Evolutionary conservation across 305 asterid genomes (phyloP).

Genomic region (Solanum hybrid): DNA sequence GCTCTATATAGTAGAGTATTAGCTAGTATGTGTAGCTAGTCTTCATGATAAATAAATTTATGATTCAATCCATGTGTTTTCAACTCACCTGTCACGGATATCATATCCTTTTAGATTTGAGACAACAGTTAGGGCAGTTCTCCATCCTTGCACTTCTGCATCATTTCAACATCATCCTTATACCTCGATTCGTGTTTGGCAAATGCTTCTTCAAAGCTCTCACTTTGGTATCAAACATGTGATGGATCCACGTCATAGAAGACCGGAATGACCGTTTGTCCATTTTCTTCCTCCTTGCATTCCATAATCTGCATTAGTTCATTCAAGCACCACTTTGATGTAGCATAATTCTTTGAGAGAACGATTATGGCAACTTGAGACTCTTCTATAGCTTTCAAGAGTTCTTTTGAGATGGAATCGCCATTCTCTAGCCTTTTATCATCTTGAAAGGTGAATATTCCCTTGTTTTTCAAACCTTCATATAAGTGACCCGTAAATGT

Average conservation of each 20-base stretch:
- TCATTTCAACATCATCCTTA: background rate
- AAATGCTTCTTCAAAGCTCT: background rate
- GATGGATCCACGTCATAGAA: background rate
- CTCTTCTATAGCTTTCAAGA: background rate
- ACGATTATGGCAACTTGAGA: background rate
- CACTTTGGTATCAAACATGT: background rate
- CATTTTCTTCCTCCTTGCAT: background rate
- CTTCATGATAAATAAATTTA: background rate
- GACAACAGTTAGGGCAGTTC: background rate
- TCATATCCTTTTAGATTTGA: background rate
- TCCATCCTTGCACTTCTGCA: background rate
- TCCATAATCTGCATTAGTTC: background rate
- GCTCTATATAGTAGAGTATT: background rate
- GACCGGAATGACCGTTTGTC: background rate
- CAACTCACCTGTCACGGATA: background rate
- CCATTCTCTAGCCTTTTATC: background rate
- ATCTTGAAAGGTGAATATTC: background rate
- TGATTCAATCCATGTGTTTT: background rate
- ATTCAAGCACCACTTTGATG: background rate
- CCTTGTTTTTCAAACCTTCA: background rate
- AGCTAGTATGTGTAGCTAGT: background rate
- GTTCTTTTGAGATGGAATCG: background rate
- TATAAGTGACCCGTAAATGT: background rate
- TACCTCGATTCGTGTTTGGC: background rate
- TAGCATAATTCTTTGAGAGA: background rate